A percentile compares a stretch with the other conserved stretches of the same genome.
Conservation (phyloP, 495 filamentous ascomycete genomes). For the Talaromyces borbonicus region DNA sequence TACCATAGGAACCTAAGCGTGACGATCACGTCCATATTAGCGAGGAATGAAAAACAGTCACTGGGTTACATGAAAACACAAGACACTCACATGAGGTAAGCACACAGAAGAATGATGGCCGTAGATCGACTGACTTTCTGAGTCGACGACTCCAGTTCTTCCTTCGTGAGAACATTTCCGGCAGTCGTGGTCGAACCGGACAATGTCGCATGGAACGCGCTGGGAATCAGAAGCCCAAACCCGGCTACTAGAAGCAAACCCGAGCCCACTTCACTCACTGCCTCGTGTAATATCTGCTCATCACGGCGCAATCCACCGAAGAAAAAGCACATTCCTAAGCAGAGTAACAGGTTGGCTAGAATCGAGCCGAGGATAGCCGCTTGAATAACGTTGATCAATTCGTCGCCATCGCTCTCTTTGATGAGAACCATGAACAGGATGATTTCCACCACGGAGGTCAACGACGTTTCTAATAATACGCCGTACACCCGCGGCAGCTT, state of each 20-base stretch:
- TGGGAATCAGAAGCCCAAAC: constrained; percentile 73
- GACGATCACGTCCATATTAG: background rate
- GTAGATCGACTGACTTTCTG: constrained; percentile 65
- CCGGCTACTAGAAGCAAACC: constrained; percentile 74
- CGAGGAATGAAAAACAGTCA: constrained; percentile 2
- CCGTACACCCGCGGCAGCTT: constrained; percentile 73
- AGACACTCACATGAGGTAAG: constrained; percentile 48
- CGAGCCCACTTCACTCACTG: constrained; percentile 71
- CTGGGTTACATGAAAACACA: too few relatives aligned
- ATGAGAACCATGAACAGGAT: constrained; percentile 70
- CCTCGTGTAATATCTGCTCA: constrained; percentile 61
- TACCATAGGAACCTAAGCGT: constrained; percentile 59
- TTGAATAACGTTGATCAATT: constrained; percentile 62
- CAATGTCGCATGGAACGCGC: constrained; percentile 62
- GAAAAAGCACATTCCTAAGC: constrained; percentile 70
- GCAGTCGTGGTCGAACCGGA: too few relatives aligned
- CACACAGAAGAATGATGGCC: constrained; percentile 66
- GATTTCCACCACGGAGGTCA: constrained; percentile 72
- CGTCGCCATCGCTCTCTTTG: constrained; percentile 21
- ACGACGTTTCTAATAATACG: constrained; percentile 64
- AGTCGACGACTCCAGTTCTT: constrained; percentile 37
- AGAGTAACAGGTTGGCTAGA: constrained; percentile 66
- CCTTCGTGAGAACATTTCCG: constrained; percentile 13
- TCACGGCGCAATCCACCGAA: constrained; percentile 58
- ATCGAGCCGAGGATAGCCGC: constrained; percentile 77